phyloP scores from a whole-genome alignment of 148 eudicot species.

The Chenopodium suecicum region DNA sequence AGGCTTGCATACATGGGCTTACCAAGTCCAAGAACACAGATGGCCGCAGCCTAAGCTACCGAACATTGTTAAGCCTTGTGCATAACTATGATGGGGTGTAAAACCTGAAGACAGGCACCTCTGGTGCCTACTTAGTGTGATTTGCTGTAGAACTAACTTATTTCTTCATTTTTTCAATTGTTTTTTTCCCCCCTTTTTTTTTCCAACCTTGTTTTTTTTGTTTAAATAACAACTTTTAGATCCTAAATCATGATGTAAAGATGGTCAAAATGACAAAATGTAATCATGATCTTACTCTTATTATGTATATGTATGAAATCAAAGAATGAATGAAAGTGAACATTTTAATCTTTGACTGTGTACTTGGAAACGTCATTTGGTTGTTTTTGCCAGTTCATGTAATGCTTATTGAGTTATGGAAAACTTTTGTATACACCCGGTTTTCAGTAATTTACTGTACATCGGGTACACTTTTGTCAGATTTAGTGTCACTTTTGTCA shows the following conservation, averaged over 20 bases:
- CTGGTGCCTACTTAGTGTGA: conserved; percentile 23
- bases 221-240: not conserved
- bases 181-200: not conserved
- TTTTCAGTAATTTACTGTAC: no score
- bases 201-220: not conserved
- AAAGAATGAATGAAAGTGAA: not conserved
- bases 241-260: not conserved
- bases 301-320: not conserved
- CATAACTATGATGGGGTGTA: not conserved
- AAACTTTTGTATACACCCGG: no score
- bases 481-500: no score
- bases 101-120: conserved; percentile 2
- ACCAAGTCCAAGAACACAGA: conserved; percentile 60
- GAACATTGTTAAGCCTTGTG: not conserved
- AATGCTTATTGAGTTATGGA: no score
- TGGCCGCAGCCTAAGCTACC: conserved; percentile 35
- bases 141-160: conserved; percentile 14
- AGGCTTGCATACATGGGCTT: conserved; percentile 58
- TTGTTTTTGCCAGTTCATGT: no score
- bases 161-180: conserved; percentile 27
- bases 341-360: not conserved
- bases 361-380: no score
- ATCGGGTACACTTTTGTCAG: no score
- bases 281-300: conserved; percentile 2
- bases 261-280: conserved; percentile 2